Percentiles rank a stretch among this genome's conserved stretches.
These are phyloP conservation scores for Backusella liffmaniae DNA, from an alignment of 192 early-diverging fungal genomes.

Conservation along the genomic window DNA sequence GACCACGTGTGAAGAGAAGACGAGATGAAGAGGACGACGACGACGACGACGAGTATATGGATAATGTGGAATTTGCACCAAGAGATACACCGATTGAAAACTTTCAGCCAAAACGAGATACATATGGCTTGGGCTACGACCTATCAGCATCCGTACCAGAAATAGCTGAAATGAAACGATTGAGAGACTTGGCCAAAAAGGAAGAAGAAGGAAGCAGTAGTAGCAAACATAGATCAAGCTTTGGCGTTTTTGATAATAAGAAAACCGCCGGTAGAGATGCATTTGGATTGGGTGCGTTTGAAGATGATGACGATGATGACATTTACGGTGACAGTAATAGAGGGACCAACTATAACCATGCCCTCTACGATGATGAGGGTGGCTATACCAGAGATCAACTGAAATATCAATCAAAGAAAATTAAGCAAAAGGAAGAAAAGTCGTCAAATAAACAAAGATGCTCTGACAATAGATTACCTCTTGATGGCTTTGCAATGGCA, in stretches of 20 bases:
- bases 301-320: slow-evolving; percentile 62
- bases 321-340: slow-evolving; percentile 28
- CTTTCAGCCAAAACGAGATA: slow-evolving; percentile 54
- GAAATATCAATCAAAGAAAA: slow-evolving; percentile 19
- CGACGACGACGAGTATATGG: slow-evolving; percentile 42
- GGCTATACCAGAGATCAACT: slow-evolving; percentile 7
- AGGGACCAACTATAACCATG: slow-evolving; percentile 16
- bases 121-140: slow-evolving; percentile 70
- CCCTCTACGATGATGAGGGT: slow-evolving; percentile 27
- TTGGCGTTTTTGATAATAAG: slow-evolving; percentile 62
- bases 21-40: slow-evolving; percentile 18
- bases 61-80: slow-evolving; percentile 61
- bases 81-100: slow-evolving; percentile 53
- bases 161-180: slow-evolving; percentile 37
- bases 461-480: slow-evolving; percentile 21
- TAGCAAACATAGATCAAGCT: slow-evolving; percentile 44
- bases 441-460: slow-evolving; percentile 11
- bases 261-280: slow-evolving; percentile 36
- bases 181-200: slow-evolving; percentile 29
- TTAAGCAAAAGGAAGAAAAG: slow-evolving; percentile 28
- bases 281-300: slow-evolving; percentile 69
- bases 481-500: slow-evolving; percentile 23
- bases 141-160: slow-evolving; percentile 66
- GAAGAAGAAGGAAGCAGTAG: neutral
- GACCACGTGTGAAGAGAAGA: slow-evolving; percentile 56